Evolutionary conservation across 2,329 filamentous ascomycete species (phyloP).

Genomic region (Aspergillus uvarum): DNA sequence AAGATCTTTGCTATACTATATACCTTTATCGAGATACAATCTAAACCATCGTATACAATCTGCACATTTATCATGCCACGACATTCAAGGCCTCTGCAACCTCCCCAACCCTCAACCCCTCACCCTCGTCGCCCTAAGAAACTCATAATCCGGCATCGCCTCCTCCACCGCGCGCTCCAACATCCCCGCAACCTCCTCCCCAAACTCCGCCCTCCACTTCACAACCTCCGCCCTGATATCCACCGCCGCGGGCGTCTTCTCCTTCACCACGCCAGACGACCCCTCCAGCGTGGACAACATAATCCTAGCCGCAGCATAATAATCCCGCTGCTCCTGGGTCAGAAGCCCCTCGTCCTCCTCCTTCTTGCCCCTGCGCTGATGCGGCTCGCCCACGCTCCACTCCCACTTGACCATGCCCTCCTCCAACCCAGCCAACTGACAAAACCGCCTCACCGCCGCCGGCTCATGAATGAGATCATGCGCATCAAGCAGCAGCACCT

Average conservation of each 20-base stretch:
- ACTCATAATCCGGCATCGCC: constrained; percentile 15
- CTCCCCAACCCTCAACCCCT: neutral
- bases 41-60: neutral
- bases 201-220: constrained; percentile 28
- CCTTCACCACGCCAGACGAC: neutral
- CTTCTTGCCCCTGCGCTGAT: too few species aligned
- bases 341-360: neutral
- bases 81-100: too few species aligned
- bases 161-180: constrained; percentile 8
- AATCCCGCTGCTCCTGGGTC: neutral
- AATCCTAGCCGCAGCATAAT: neutral
- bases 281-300: neutral
- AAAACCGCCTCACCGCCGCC: neutral
- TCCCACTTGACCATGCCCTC: neutral
- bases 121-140: neutral
- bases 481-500: neutral
- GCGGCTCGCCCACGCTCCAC: neutral
- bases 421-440: neutral
- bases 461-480: neutral
- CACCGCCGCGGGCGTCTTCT: constrained; percentile 4
- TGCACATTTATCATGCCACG: neutral
- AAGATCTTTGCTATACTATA: neutral
- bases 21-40: neutral
- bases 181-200: constrained; percentile 9
- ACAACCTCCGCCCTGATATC: constrained; percentile 23